phyloP scores from a whole-genome alignment of 495 filamentous ascomycete genomes.

The Daldinia childiae region DNA sequence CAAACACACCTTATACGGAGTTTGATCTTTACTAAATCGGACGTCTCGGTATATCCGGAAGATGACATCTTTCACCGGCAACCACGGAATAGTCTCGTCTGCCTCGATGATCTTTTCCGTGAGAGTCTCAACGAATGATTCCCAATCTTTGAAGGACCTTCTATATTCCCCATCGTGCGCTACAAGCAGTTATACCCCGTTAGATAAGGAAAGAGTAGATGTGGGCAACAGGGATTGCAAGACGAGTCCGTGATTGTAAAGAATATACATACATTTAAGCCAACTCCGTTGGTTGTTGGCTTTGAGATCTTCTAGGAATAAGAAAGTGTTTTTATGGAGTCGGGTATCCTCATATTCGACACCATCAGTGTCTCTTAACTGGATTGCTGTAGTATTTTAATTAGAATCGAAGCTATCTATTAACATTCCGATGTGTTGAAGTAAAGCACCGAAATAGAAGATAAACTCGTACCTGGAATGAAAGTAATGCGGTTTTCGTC shows the following conservation, averaged over 20 bases:
- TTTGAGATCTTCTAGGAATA: slow-evolving; percentile 78
- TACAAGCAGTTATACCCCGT: slow-evolving; percentile 41
- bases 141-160: slow-evolving; percentile 78
- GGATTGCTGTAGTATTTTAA: slow-evolving; percentile 2
- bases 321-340: slow-evolving; percentile 82
- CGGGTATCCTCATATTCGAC: slow-evolving; percentile 72
- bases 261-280: slow-evolving; percentile 71
- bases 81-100: slow-evolving; percentile 82
- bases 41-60: slow-evolving; percentile 89
- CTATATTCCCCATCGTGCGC: slow-evolving; percentile 81
- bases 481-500: slow-evolving; percentile 57
- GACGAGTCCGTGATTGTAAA: neutral
- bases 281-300: slow-evolving; percentile 82
- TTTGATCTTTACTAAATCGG: slow-evolving; percentile 78
- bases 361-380: slow-evolving; percentile 71
- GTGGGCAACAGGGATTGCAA: neutral
- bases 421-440: neutral
- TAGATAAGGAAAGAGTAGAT: neutral
- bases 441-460: neutral
- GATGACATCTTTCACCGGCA: slow-evolving; percentile 83
- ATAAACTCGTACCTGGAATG: slow-evolving; percentile 56
- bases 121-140: slow-evolving; percentile 74
- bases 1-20: slow-evolving; percentile 79
- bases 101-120: slow-evolving; percentile 73
- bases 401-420: slow-evolving; percentile 9